Conservation (phyloP, 2,329 filamentous ascomycete genomes). For the Stagonosporopsis chrysanthemi region DNA sequence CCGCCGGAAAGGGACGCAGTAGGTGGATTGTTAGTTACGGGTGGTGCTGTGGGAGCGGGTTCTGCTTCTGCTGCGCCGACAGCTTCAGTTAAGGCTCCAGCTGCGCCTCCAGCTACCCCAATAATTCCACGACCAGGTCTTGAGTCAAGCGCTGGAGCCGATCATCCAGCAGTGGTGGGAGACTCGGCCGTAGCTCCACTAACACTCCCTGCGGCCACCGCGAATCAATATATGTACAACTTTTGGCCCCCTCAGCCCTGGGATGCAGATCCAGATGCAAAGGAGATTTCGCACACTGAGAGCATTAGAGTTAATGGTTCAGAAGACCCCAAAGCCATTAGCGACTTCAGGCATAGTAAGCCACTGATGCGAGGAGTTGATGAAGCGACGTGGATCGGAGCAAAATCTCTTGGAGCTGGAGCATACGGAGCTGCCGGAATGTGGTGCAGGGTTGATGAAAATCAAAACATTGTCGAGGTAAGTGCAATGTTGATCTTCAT, state of each 20-base stretch:
- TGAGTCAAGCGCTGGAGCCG: not conserved
- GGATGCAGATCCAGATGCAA: not conserved
- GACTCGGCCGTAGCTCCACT: not conserved
- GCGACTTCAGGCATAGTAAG: not conserved
- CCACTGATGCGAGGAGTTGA: not conserved
- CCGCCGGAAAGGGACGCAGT: not conserved
- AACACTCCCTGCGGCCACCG: not conserved
- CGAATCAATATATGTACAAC: not conserved
- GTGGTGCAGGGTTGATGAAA: not conserved
- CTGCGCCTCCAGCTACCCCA: not conserved
- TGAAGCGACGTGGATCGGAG: not conserved
- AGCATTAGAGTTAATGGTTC: not conserved
- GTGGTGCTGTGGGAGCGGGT: not conserved
- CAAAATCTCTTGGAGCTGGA: not conserved
- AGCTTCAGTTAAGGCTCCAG: not conserved
- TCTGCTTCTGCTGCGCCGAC: not conserved
- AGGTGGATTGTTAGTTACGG: not conserved
- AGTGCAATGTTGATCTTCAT: not conserved
- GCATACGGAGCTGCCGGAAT: not conserved
- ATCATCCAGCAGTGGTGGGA: not conserved
- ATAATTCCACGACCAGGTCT: not conserved
- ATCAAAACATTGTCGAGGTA: not conserved
- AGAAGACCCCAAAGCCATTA: not conserved
- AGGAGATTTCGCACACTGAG: not conserved
- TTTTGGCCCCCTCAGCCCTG: not conserved